A percentile compares a stretch with the other conserved stretches of the same genome.
These are phyloP conservation scores for Trichoderma koningiopsis DNA, from an alignment of 2,329 filamentous ascomycete species.

Conservation along the genomic window DNA sequence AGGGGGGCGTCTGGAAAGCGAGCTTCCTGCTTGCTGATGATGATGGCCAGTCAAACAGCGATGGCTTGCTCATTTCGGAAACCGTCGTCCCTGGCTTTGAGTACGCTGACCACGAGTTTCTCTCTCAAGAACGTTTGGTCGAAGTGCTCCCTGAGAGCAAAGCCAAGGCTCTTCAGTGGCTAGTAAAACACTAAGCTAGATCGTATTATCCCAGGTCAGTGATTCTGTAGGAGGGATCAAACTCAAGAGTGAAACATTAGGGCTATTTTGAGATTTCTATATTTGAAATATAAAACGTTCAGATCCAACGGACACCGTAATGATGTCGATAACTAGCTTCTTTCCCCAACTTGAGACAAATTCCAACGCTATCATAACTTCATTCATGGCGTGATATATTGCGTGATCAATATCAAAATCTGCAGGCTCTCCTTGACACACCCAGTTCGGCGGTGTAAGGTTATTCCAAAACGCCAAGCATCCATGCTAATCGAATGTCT, in stretches of 20 bases:
- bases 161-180: slow-evolving; percentile 51
- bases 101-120: slow-evolving; percentile 67
- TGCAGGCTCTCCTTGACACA: neutral
- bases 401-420: neutral
- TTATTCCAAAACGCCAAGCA: neutral
- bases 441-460: neutral
- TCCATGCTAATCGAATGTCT: neutral
- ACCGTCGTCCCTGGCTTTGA: slow-evolving; percentile 70
- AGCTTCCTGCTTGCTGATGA: slow-evolving; percentile 57
- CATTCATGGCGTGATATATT: neutral
- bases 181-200: slow-evolving; percentile 37
- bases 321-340: neutral
- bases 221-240: neutral
- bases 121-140: slow-evolving; percentile 52
- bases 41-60: slow-evolving; percentile 39
- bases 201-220: too few relatives aligned
- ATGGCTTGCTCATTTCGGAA: slow-evolving; percentile 66
- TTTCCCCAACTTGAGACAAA: neutral
- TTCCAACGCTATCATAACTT: too few relatives aligned
- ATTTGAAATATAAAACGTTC: neutral
- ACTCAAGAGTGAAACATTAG: neutral
- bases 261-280: neutral
- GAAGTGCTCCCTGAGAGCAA: slow-evolving; percentile 56
- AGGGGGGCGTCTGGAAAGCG: slow-evolving; percentile 68
- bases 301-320: neutral